Conservation (phyloP, 495 filamentous ascomycete genomes). For the Venustampulla echinocandica region DNA sequence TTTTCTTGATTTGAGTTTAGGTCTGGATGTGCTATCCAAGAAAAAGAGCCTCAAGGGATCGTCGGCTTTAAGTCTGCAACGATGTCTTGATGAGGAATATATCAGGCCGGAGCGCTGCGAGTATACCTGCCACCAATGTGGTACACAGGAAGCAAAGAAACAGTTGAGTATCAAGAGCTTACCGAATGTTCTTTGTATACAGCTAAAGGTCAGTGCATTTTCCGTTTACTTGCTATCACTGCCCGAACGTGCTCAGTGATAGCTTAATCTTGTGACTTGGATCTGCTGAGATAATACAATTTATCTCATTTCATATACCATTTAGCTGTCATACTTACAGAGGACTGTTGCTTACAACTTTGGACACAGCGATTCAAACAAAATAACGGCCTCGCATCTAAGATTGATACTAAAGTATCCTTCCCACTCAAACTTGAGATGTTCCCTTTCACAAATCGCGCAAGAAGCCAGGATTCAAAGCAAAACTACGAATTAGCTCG, state of each 20-base stretch:
- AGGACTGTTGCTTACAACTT: constrained; percentile 1
- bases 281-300: not conserved
- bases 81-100: constrained; percentile 74
- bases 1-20: constrained; percentile 78
- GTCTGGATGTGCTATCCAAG: constrained; percentile 51
- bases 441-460: constrained; percentile 71
- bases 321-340: not conserved
- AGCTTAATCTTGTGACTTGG: not conserved
- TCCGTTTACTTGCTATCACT: not conserved
- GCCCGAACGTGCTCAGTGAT: no score
- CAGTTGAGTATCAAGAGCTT: constrained; percentile 70
- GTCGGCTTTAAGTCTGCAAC: constrained; percentile 49
- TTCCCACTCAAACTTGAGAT: constrained; percentile 85
- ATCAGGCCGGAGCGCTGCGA: constrained; percentile 67
- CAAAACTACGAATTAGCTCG: constrained; percentile 39
- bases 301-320: not conserved
- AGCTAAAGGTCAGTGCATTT: constrained; percentile 63
- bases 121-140: constrained; percentile 74
- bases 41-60: constrained; percentile 41
- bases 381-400: constrained; percentile 47
- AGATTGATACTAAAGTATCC: constrained; percentile 70
- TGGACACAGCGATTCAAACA: constrained; percentile 66
- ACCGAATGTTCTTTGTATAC: constrained; percentile 81
- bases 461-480: constrained; percentile 31
- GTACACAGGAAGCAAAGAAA: constrained; percentile 64